A percentile compares a stretch with the other conserved stretches of the same genome.
Evolutionary conservation across 2,329 filamentous ascomycete genomes (phyloP).

Genomic region (Pseudohalonectria lignicola): DNA sequence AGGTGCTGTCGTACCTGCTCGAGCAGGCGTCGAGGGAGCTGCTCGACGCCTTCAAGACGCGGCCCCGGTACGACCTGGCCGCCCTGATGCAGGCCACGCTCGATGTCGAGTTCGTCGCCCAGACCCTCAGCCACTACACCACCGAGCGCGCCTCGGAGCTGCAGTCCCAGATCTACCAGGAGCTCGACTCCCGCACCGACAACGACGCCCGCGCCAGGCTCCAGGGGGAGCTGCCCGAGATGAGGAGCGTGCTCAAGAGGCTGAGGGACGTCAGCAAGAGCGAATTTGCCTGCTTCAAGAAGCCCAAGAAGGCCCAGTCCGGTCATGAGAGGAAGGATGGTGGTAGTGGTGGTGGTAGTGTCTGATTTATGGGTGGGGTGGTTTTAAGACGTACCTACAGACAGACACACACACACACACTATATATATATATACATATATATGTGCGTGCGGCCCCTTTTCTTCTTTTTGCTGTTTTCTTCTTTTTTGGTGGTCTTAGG

Average conservation of each 20-base stretch:
- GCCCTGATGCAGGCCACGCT: slow-evolving; percentile 94
- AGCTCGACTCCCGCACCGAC: slow-evolving; percentile 80
- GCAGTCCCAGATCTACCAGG: slow-evolving; percentile 79
- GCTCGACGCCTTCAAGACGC: slow-evolving; percentile 66
- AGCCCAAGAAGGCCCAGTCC: slow-evolving; percentile 35
- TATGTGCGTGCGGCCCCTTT: neutral
- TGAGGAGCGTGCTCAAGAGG: slow-evolving; percentile 78
- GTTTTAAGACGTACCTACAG: too few relatives aligned
- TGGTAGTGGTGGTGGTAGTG: too few relatives aligned
- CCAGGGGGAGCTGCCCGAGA: slow-evolving; percentile 80
- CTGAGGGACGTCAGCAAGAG: slow-evolving; percentile 71
- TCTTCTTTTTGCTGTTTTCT: neutral
- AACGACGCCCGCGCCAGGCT: slow-evolving; percentile 70
- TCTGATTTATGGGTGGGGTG: too few relatives aligned
- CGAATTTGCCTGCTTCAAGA: slow-evolving; percentile 80
- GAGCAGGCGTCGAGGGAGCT: slow-evolving; percentile 72
- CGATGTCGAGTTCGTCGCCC: slow-evolving; percentile 92
- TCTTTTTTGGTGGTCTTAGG: too few relatives aligned
- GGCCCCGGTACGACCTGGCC: slow-evolving; percentile 59
- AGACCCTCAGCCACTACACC: slow-evolving; percentile 84
- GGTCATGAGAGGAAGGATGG: neutral
- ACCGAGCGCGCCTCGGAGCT: slow-evolving; percentile 70
- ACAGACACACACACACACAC: too few relatives aligned
- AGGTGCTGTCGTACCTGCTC: slow-evolving; percentile 78
- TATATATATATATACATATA: neutral